Evolutionary conservation across 1,139 yeast species (phyloP), one percentile per base, ranked within the genome.

Genomic region (Dujonia santamariae): DNA sequence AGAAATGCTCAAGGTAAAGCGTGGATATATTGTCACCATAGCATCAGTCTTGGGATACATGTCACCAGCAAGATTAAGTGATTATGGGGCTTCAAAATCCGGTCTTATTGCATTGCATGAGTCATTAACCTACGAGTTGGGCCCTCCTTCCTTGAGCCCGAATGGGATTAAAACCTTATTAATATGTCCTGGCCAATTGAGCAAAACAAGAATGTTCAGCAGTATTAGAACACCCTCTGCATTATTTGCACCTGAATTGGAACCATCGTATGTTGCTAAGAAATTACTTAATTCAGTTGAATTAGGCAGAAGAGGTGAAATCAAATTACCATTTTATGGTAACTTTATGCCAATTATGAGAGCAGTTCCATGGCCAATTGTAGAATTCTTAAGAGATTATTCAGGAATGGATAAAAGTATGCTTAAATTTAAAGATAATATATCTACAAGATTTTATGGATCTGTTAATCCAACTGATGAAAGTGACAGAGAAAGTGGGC

Each of bases 41-140:
- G 87, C 92, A 0, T 85, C 96, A 0, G 86, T 86, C 0, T 63
- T 90, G 37, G 97, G 96, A 0, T 80, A 83, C 43, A 70, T 85
- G 67, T 75, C 95, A 0, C 97, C 97, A 0, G 92, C 96, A 5
- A 64, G 81, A 22, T 63, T 86, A 37, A 75, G 85, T 45, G 85
- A 85, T 0, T 90, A 90, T 49, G 96, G 96, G 0, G 96, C 97
- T 0, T 76, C 95, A 7, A 90, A 90, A 55, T 82, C 95, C 0
- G 97, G 95, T 0, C 57, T 86, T 20, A 73, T 90, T 35, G 88
- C 94, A 0, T 61, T 88, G 30, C 97, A 90, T 53, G 95, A 86
- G 51, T 80, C 92, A 1, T 61, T 90, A 26, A 78, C 87, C 0
- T 77, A 78, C 44, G 95, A 85, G 51, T 53, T 86, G 25, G 80